These are phyloP conservation scores for Mortierella sp. DNA, from an alignment of 371 early-diverging fungal species.

Conservation along the genomic window DNA sequence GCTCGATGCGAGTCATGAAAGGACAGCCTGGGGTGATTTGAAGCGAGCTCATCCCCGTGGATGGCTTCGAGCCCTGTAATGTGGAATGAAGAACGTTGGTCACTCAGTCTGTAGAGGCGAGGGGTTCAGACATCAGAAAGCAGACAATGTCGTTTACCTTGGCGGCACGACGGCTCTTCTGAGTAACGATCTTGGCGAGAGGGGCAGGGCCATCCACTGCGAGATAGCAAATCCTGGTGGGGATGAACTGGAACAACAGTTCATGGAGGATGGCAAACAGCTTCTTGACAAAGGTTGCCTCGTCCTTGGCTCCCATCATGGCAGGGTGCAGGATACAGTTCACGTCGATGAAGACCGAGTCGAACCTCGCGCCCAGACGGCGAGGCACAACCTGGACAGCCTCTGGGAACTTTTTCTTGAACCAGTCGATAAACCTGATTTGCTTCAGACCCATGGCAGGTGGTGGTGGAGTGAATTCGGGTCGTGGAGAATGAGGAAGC, in stretches of 20 bases:
- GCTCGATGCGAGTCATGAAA: slow-evolving; percentile 50
- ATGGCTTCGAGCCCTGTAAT: neutral
- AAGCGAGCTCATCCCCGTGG: slow-evolving; percentile 34
- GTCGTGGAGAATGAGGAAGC: neutral
- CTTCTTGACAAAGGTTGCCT: slow-evolving; percentile 42
- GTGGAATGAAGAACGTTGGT: too few species aligned
- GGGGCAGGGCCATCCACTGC: slow-evolving; percentile 53
- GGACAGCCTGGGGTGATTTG: slow-evolving; percentile 54
- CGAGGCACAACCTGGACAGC: slow-evolving; percentile 10
- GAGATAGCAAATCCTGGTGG: slow-evolving; percentile 45
- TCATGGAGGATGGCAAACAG: slow-evolving; percentile 42
- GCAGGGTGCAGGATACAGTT: slow-evolving; percentile 51
- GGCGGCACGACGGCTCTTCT: slow-evolving; percentile 38
- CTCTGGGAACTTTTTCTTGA: slow-evolving; percentile 27
- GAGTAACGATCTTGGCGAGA: slow-evolving; percentile 40
- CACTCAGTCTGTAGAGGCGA: neutral
- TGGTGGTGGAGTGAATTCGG: neutral
- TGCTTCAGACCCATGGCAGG: slow-evolving; percentile 51
- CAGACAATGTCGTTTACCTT: slow-evolving; percentile 12
- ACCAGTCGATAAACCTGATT: slow-evolving; percentile 51
- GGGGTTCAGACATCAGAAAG: neutral
- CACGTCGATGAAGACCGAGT: slow-evolving; percentile 54
- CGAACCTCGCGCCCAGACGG: slow-evolving; percentile 32
- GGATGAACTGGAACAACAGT: slow-evolving; percentile 34
- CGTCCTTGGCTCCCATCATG: slow-evolving; percentile 38